Evolutionary conservation across 768 basidiomycete genomes (phyloP).

Genomic region (Pleurotus platypus): DNA sequence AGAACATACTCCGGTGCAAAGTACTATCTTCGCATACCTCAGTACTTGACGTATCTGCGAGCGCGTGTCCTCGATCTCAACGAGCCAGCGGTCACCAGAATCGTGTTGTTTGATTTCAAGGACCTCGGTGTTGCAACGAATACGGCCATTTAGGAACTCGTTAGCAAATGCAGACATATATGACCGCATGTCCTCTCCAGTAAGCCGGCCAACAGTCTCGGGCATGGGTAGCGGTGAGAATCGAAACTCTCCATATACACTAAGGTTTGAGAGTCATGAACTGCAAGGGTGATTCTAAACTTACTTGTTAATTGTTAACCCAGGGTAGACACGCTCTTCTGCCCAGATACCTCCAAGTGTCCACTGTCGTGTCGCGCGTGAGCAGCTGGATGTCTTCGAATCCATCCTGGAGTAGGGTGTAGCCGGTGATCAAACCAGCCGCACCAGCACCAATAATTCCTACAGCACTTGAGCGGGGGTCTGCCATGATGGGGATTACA

Average conservation of each 20-base stretch:
- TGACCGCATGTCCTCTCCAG: conserved; percentile 47
- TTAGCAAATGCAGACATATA: conserved; percentile 57
- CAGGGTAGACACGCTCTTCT: conserved; percentile 51
- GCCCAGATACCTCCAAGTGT: conserved; percentile 59
- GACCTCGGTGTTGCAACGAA: conserved; percentile 47
- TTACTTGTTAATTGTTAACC: conserved; percentile 58
- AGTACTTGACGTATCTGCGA: conserved; percentile 23
- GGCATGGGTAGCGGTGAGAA: conserved; percentile 59
- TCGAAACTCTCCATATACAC: conserved; percentile 61
- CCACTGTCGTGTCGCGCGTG: conserved; percentile 39
- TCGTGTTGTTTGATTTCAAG: conserved; percentile 36
- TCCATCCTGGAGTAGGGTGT: conserved; percentile 53
- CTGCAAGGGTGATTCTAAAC: conserved; percentile 12
- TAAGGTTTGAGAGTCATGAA: conserved; percentile 17
- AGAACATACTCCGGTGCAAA: conserved; percentile 50
- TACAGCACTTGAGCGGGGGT: conserved; percentile 3
- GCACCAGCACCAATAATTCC: conserved; percentile 54
- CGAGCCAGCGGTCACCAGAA: conserved; percentile 35
- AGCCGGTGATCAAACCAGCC: conserved; percentile 57
- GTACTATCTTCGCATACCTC: conserved; percentile 45
- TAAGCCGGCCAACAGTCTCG: conserved; percentile 40
- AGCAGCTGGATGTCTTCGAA: conserved; percentile 52
- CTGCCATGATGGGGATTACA: neutral
- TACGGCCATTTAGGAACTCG: conserved; percentile 39
- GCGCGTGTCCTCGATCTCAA: conserved; percentile 32